Evolutionary conservation across 352 stramenopile species (phyloP), one percentile per base, ranked within the genome.

Genomic region (Globisporangium abappressorium): DNA sequence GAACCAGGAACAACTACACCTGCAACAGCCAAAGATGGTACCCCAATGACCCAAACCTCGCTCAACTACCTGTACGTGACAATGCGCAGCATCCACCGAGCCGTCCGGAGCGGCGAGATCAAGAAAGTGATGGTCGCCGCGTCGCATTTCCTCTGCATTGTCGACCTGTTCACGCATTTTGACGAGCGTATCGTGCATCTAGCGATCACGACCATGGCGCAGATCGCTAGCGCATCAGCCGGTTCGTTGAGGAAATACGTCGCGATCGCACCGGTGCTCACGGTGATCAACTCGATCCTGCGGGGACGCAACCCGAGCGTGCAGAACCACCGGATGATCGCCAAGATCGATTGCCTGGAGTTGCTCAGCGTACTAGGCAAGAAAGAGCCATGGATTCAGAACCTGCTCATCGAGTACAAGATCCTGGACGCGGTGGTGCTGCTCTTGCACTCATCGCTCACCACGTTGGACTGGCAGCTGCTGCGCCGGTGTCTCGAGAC

Each of bases 341-440:
- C 77, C 11, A 74, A 78, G 54, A 51, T 87, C 18, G 73, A 82
- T 28, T 80, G 74, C 33, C 71, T 92, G 18, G 65, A 66, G 0
- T 78, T 91, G n/a, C 71, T 89, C 0, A 74, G 70, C 0, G 58
- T 79, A 1, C 36, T 89, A 1, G 70, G 69, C 28, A 79, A 79
- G 56, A 87, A 87, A 60, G 81, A 91, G 46, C 56, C 70, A 4
- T 49, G 56, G 34, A 70, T 84, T 2, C 84, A 92, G 66, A 65
- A 77, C 2, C 60, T 91, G 6, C 72, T 90, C 1, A 60, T 82
- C 18, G 82, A 92, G 55, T 85, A 76, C 57, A 72, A 76, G 30
- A 63, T 92, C 47, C 64, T 91, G 11, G 81, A 90, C 20, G 75
- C 74, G 2, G 69, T 84, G 4, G 30, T 88, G 22, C 36, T 78